Base-by-base conservation (phyloP, 139 green algal species). In the Zygnema circumcarinatum region DNA sequence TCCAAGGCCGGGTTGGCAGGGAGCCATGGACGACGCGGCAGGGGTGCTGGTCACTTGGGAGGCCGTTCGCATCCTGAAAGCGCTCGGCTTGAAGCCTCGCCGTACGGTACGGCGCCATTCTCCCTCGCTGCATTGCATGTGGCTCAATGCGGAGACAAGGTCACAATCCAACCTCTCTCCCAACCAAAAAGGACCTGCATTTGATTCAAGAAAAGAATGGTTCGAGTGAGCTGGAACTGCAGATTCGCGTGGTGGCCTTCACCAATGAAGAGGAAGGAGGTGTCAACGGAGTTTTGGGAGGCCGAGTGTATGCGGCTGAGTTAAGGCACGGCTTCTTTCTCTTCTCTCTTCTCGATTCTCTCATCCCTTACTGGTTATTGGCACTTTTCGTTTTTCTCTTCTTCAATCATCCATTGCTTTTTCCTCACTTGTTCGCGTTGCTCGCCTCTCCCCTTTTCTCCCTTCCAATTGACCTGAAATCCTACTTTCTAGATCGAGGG, bases 191-290 rank as follows among this genome's bases (percentile, higher is more conserved):
- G n/a, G n/a, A n/a, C n/a, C n/a, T n/a, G n/a, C n/a, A n/a, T n/a
- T n/a, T n/a, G n/a, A n/a, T n/a, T n/a, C n/a, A n/a, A n/a, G n/a
- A n/a, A n/a, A n/a, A n/a, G n/a, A n/a, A n/a, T n/a, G n/a, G n/a
- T n/a, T n/a, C n/a, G n/a, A n/a, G n/a, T n/a, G n/a, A n/a, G n/a
- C n/a, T n/a, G n/a, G n/a, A n/a, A n/a, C 16, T 83, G 32, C 75
- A 83, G 75, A 7, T 86, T 3, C 40, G 79, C 3, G 79, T 79
- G 41, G 79, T 86, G 2, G 79, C 39, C 20, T 86, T 80, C 32
- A 67, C 35, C 20, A 78, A 86, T 38, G 79, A 86, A 67, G 79
- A 86, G 79, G 53, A 86, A 69, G 75, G 75, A 62, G 75, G 32
- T 21, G 75, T 83, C 22, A 83, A 83, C 16, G 69, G 69, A 53